phyloP scores from a whole-genome alignment of 1,284 basidiomycete species.

The Marasmius fiardii region DNA sequence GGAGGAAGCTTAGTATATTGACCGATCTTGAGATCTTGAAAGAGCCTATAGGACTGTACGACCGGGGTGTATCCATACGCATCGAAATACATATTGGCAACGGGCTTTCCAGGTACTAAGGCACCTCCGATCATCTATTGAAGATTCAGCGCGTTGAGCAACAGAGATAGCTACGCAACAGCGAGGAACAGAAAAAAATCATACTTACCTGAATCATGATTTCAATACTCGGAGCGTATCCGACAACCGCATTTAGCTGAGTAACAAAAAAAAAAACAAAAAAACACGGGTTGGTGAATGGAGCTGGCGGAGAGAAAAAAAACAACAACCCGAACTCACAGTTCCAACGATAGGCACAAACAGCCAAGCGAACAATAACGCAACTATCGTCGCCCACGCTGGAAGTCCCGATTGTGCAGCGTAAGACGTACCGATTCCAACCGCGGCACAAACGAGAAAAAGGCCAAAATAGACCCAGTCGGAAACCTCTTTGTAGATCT shows the following conservation, averaged over 20 bases:
- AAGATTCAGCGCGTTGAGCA: neutral
- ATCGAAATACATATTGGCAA: constrained; percentile 40
- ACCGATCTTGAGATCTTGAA: constrained; percentile 42
- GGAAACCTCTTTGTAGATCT: constrained; percentile 43
- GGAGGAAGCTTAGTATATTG: constrained; percentile 53
- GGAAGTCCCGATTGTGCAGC: constrained; percentile 42
- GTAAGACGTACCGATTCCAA: constrained; percentile 37
- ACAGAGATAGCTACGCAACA: neutral
- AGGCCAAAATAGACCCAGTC: constrained; percentile 43
- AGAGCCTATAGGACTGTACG: constrained; percentile 25
- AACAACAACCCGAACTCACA: constrained; percentile 18
- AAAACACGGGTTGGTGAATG: too few relatives aligned
- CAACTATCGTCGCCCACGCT: constrained; percentile 41
- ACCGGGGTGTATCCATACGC: constrained; percentile 22
- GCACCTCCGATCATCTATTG: constrained; percentile 36
- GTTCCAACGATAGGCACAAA: constrained; percentile 41
- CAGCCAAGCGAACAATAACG: constrained; percentile 37
- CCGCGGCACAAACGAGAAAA: constrained; percentile 29
- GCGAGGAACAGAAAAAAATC: too few relatives aligned
- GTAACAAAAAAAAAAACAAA: neutral
- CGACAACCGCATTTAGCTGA: constrained; percentile 17
- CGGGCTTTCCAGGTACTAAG: constrained; percentile 37
- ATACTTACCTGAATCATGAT: constrained; percentile 16
- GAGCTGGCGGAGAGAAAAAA: neutral
- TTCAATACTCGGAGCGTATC: constrained; percentile 21